These are phyloP conservation scores for Clonostachys byssicola DNA, from an alignment of 2,329 filamentous ascomycete species.

Conservation along the genomic window DNA sequence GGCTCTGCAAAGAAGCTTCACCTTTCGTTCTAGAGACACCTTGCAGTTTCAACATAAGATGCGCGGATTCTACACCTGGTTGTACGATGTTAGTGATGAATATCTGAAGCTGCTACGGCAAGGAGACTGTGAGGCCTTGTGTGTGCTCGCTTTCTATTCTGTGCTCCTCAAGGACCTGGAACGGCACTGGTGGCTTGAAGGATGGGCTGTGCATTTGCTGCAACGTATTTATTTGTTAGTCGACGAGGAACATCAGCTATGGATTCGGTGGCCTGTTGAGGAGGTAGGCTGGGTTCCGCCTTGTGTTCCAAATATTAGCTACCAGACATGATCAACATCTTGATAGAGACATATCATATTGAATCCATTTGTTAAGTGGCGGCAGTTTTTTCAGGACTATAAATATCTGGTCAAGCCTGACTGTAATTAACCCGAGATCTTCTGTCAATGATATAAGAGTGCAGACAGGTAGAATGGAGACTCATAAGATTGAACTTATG, in stretches of 20 bases:
- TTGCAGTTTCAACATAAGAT: background rate
- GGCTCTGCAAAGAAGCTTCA: slow-evolving; percentile 2
- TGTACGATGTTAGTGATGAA: slow-evolving; percentile 3
- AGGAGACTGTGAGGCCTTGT: slow-evolving; percentile 3
- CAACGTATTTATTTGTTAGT: slow-evolving; percentile 3
- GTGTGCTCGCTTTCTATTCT: slow-evolving; percentile 5
- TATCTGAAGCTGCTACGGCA: slow-evolving; percentile 2
- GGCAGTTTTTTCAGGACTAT: too few relatives aligned
- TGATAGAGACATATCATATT: too few relatives aligned
- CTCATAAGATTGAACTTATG: too few relatives aligned
- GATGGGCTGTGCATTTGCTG: slow-evolving; percentile 5
- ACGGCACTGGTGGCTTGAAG: slow-evolving; percentile 5
- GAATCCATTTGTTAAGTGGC: too few relatives aligned
- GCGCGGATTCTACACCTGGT: slow-evolving; percentile 4
- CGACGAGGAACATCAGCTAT: slow-evolving; percentile 4
- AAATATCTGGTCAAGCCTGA: too few relatives aligned
- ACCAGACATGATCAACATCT: too few relatives aligned
- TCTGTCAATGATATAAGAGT: too few relatives aligned
- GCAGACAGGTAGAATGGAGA: too few relatives aligned
- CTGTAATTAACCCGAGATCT: too few relatives aligned
- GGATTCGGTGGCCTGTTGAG: slow-evolving; percentile 7
- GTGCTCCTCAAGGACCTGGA: slow-evolving; percentile 4
- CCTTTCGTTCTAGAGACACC: background rate
- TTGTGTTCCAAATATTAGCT: too few relatives aligned
- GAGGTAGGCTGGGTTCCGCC: slow-evolving; percentile 3